Percentiles rank a stretch among this genome's conserved stretches.
Evolutionary conservation across 148 eudicot genomes (phyloP).

Genomic region (Vaccinium myrtillus): DNA sequence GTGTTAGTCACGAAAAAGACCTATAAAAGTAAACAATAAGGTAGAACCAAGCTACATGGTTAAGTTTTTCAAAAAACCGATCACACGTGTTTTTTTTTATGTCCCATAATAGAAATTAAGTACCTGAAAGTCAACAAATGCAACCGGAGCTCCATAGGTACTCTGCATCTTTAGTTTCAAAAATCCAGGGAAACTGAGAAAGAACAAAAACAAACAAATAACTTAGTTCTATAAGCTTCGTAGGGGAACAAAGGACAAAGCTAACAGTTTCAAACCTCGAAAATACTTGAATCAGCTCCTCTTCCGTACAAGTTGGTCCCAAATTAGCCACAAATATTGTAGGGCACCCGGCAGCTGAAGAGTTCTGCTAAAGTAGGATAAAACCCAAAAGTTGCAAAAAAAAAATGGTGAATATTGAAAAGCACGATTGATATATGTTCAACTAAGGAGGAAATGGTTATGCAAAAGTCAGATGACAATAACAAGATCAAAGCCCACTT

Average conservation of each 20-base stretch:
- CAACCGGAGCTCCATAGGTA: constrained; percentile 83
- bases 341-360: constrained; percentile 61
- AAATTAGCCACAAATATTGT: constrained; percentile 87
- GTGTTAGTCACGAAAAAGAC: not conserved
- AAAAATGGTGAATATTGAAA: not conserved
- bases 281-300: constrained; percentile 77
- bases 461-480: not conserved
- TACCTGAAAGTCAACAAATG: constrained; percentile 93
- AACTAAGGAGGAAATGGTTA: not conserved
- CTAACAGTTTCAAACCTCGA: constrained; percentile 57
- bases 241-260: not conserved
- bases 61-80: too few species aligned
- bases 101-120: not conserved
- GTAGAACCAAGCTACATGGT: constrained; percentile 10
- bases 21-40: not conserved
- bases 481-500: not conserved
- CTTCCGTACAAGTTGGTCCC: constrained; percentile 68
- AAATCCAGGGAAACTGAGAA: constrained; percentile 76
- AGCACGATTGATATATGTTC: not conserved
- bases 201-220: constrained; percentile 7
- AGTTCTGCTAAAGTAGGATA: constrained; percentile 29
- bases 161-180: constrained; percentile 85
- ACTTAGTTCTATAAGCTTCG: constrained; percentile 7
- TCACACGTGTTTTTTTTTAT: not conserved
- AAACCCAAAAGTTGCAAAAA: not conserved